phyloP scores from a whole-genome alignment of 163 green algal genomes.

The Chlamydomonas reinhardtii region DNA sequence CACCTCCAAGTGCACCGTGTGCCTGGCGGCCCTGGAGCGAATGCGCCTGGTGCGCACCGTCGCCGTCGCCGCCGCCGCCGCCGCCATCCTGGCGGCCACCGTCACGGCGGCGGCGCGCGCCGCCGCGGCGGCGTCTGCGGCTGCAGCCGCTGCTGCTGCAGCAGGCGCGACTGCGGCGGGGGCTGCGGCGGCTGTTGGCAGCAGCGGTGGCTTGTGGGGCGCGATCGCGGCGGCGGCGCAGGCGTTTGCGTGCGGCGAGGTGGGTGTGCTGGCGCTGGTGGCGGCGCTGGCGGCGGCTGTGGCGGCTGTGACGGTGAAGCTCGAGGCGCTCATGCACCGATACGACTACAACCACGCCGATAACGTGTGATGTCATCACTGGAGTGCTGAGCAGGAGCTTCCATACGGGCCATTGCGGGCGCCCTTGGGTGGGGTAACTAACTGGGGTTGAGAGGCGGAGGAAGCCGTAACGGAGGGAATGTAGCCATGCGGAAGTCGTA shows the following conservation, averaged over 20 bases:
- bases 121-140: neutral
- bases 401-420: too few species aligned
- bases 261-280: neutral
- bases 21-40: neutral
- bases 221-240: too few species aligned
- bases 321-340: conserved; percentile 15
- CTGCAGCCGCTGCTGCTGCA: neutral
- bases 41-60: neutral
- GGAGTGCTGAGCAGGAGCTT: too few species aligned
- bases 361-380: conserved; percentile 1
- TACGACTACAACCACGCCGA: conserved; percentile 9
- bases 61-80: neutral
- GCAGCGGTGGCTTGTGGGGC: too few species aligned
- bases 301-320: neutral
- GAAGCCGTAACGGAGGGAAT: too few species aligned
- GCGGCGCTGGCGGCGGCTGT: neutral
- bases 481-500: too few species aligned
- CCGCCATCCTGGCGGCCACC: neutral
- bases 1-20: conserved; percentile 12
- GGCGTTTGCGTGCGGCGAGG: neutral
- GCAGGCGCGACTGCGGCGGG: neutral
- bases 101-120: neutral
- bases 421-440: too few species aligned
- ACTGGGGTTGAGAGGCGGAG: too few species aligned
- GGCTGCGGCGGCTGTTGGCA: too few species aligned